Conservation (phyloP, 805 yeast genomes). For the Kurtzmaniella fragi region DNA sequence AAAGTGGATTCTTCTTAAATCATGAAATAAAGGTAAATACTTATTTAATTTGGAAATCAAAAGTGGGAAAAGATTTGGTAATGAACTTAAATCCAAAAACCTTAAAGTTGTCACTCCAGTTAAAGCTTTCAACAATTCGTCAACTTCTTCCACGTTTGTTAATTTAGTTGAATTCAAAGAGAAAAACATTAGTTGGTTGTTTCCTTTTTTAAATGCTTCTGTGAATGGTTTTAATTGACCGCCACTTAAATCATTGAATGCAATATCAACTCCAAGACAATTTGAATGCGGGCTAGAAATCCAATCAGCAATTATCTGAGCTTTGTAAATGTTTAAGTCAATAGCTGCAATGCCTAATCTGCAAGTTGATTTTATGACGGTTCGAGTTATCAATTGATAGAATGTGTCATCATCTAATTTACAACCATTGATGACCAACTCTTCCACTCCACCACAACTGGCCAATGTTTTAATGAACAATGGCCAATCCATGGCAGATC, state of each 20-base stretch:
- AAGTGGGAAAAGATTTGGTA: slow-evolving; percentile 49
- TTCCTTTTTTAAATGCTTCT: slow-evolving; percentile 30
- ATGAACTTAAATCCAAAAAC: slow-evolving; percentile 50
- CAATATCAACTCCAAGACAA: slow-evolving; percentile 53
- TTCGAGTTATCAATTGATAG: slow-evolving; percentile 33
- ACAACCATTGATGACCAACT: slow-evolving; percentile 55
- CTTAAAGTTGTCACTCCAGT: slow-evolving; percentile 36
- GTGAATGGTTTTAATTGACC: slow-evolving; percentile 46
- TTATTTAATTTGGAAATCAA: slow-evolving; percentile 41
- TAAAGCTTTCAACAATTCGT: slow-evolving; percentile 31
- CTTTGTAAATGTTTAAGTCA: slow-evolving; percentile 40
- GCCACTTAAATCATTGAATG: slow-evolving; percentile 45
- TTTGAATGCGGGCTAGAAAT: slow-evolving; percentile 36
- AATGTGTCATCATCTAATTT: slow-evolving; percentile 41
- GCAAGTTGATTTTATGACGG: slow-evolving; percentile 39
- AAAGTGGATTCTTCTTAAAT: slow-evolving; percentile 47
- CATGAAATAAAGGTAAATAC: slow-evolving; percentile 41
- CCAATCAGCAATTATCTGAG: slow-evolving; percentile 44
- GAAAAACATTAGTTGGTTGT: slow-evolving; percentile 41
- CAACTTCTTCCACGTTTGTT: slow-evolving; percentile 34
- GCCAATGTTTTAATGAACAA: slow-evolving; percentile 40
- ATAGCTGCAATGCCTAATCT: slow-evolving; percentile 52
- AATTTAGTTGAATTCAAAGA: slow-evolving; percentile 49
- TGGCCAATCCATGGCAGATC: slow-evolving; percentile 53
- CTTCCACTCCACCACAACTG: slow-evolving; percentile 50